phyloP scores from a whole-genome alignment of 1,139 yeast genomes.

The Kazachstania sp. region DNA sequence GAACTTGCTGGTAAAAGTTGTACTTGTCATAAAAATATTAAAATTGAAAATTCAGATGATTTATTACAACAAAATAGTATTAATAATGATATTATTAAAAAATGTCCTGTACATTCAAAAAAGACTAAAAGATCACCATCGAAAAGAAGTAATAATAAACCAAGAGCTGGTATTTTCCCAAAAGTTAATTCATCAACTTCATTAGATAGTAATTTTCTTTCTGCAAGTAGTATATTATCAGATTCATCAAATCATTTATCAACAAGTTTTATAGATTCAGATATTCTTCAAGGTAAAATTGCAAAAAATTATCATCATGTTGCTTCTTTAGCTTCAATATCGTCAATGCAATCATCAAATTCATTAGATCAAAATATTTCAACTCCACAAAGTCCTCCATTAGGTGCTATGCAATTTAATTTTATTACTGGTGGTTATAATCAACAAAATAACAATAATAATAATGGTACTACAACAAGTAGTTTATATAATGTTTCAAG shows the following conservation, averaged over 20 bases:
- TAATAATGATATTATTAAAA: slow-evolving; percentile 35
- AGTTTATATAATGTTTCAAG: background rate
- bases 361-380: slow-evolving; percentile 26
- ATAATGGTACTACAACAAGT: background rate
- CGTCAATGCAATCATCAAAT: slow-evolving; percentile 27
- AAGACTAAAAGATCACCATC: slow-evolving; percentile 4
- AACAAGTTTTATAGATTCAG: slow-evolving; percentile 12
- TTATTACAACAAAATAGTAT: slow-evolving; percentile 35
- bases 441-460: background rate
- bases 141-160: slow-evolving; percentile 2
- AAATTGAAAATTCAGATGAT: background rate
- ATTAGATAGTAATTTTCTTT: slow-evolving; percentile 12
- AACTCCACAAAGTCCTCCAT: slow-evolving; percentile 23
- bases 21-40: slow-evolving; percentile 37
- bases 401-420: slow-evolving; percentile 11
- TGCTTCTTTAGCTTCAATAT: slow-evolving; percentile 24
- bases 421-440: slow-evolving; percentile 6
- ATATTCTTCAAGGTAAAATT: slow-evolving; percentile 19
- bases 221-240: slow-evolving; percentile 6
- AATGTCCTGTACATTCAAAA: slow-evolving; percentile 7
- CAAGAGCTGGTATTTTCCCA: slow-evolving; percentile 5
- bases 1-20: slow-evolving; percentile 34
- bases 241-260: slow-evolving; percentile 11
- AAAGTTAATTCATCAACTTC: slow-evolving; percentile 12
- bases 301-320: slow-evolving; percentile 27